These are phyloP conservation scores for Agastache rugosa DNA, from an alignment of 257 asterid genomes.

Conservation along the genomic window DNA sequence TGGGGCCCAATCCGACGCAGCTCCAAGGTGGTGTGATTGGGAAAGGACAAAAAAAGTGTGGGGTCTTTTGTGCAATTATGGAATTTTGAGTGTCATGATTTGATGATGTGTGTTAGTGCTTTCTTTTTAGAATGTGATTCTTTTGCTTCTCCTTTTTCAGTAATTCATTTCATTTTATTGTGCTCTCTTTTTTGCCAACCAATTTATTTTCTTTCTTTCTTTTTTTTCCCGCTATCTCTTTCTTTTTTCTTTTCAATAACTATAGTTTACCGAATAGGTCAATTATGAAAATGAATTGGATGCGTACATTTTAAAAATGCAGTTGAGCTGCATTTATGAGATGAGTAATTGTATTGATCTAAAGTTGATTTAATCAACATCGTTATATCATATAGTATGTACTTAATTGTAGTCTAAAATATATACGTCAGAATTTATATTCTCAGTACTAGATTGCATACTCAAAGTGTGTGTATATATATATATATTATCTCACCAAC, in stretches of 20 bases:
- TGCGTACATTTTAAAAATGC: not conserved
- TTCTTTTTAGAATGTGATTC: not conserved
- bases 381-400: not conserved
- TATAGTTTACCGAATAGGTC: not conserved
- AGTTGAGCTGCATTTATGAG: not conserved
- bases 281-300: not conserved
- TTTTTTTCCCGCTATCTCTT: not conserved
- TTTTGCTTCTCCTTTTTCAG: not conserved
- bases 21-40: slow-evolving; percentile 59
- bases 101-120: slow-evolving; percentile 20
- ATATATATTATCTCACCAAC: too few relatives aligned
- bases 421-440: too few relatives aligned
- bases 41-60: slow-evolving; percentile 45
- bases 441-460: too few relatives aligned
- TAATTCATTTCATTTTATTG: not conserved
- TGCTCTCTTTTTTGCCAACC: slow-evolving; percentile 5
- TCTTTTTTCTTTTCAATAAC: too few relatives aligned
- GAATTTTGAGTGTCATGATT: slow-evolving; percentile 26
- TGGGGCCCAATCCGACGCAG: slow-evolving; percentile 60
- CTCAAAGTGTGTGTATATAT: too few relatives aligned
- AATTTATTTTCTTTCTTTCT: not conserved
- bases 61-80: slow-evolving; percentile 41
- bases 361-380: not conserved
- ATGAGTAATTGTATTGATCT: not conserved
- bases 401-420: too few relatives aligned